Conservation (phyloP, 352 stramenopile genomes). For the Phytophthora europaea region DNA sequence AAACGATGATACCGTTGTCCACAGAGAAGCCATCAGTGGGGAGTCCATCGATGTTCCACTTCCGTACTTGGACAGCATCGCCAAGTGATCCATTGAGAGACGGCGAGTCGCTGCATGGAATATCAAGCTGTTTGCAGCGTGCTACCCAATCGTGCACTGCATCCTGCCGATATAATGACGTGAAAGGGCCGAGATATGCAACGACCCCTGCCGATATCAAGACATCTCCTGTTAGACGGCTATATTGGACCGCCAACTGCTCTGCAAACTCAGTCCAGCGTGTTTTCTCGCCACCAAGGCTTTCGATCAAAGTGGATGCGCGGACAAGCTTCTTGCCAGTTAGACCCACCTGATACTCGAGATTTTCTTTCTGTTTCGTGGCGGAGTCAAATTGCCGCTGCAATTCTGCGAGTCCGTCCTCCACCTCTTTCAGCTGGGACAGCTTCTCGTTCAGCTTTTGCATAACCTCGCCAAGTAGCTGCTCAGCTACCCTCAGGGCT, state of each 20-base stretch:
- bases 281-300: slow-evolving; percentile 93
- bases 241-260: slow-evolving; percentile 87
- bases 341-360: slow-evolving; percentile 94
- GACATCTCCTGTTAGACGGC: slow-evolving; percentile 92
- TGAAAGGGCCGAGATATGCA: slow-evolving; percentile 95
- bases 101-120: slow-evolving; percentile 89
- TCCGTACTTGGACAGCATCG: slow-evolving; percentile 92
- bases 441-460: slow-evolving; percentile 92
- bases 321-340: slow-evolving; percentile 94
- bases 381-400: slow-evolving; percentile 91
- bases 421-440: slow-evolving; percentile 91
- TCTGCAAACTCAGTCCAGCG: slow-evolving; percentile 92
- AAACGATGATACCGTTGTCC: slow-evolving; percentile 96
- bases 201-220: slow-evolving; percentile 93
- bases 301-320: slow-evolving; percentile 94
- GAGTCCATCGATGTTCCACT: slow-evolving; percentile 96
- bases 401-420: slow-evolving; percentile 90
- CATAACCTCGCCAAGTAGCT: slow-evolving; percentile 91
- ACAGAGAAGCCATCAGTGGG: slow-evolving; percentile 95
- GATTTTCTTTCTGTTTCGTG: slow-evolving; percentile 92
- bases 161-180: slow-evolving; percentile 86
- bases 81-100: slow-evolving; percentile 91
- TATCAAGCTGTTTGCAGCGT: slow-evolving; percentile 79
- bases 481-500: slow-evolving; percentile 85
- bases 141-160: slow-evolving; percentile 83